Base-by-base conservation (phyloP, 2,329 filamentous ascomycete genomes). In the Coniochaeta sp. region DNA sequence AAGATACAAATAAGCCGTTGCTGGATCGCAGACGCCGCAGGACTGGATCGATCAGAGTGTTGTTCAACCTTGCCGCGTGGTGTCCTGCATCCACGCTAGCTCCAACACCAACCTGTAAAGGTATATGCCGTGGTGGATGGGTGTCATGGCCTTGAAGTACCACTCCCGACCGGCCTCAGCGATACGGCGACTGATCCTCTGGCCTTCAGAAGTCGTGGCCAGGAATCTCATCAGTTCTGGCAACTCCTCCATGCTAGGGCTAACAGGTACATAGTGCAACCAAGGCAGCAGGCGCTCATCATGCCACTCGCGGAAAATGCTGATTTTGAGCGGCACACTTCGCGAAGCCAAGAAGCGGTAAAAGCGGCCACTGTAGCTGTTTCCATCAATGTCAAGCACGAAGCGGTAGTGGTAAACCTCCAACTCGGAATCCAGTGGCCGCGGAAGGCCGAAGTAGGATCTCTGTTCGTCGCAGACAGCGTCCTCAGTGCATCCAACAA, bases 71-170 rank as follows among this genome's bases (percentile, higher is more conserved):
- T 30, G 27, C 6, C 27, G 27, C 6, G 27, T 7, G 12, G 6
- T 30, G 50, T 76, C 71, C 53, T 69, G 65, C 7, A 75, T 42
- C 48, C 73, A 66, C 16, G 67, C 69, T 48, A 75, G 73, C 69
- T 87, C 83, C 22, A 86, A 59, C 57, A 87, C 55, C 53, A 86
- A 60, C 48, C 84, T 69, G 58, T 85, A 85, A 26, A 80, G 70
- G 68, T 83, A 85, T 2, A 80, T 70, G 26, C 76, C 71, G 58
- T 83, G 74, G 60, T 87, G 82, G 32, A 78, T 73, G 42, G 79
- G 77, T 38, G 82, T 62, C 30, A 87, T 58, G 10, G 75, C 76
- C 57, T 69, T 74, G 0, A 57, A 60, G 46, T 74, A 75, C 83
- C 83, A 87, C 8, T 73, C 69, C 8, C 70, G 67, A 0, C 83